These are phyloP conservation scores for Colletotrichum tanaceti DNA, from an alignment of 2,329 filamentous ascomycete species.

Conservation along the genomic window DNA sequence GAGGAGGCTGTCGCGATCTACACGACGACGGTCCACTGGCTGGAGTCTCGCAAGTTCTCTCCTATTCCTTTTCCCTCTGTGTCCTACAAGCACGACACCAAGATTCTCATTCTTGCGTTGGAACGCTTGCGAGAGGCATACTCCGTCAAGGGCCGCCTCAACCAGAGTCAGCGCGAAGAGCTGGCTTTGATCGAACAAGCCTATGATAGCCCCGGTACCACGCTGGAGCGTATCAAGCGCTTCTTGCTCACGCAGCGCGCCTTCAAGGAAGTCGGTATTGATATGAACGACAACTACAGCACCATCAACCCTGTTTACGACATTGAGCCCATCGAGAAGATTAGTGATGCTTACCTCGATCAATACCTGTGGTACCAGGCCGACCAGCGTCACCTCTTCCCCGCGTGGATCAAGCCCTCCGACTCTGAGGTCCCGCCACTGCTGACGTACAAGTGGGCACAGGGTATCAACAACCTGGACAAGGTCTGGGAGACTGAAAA, in stretches of 20 bases:
- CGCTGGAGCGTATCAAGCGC: slow-evolving; percentile 94
- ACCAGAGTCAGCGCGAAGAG: slow-evolving; percentile 97
- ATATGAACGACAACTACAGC: slow-evolving; percentile 99
- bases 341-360: slow-evolving; percentile 97
- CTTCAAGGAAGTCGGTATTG: slow-evolving; percentile 99
- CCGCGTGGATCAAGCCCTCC: slow-evolving; percentile 98
- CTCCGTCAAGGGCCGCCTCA: slow-evolving; percentile 95
- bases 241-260: slow-evolving; percentile 96
- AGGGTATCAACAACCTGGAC: slow-evolving; percentile 97
- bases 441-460: slow-evolving; percentile 97
- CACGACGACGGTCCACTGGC: slow-evolving; percentile 98
- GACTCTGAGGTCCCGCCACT: slow-evolving; percentile 97
- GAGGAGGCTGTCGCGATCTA: slow-evolving; percentile 99
- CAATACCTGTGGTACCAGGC: slow-evolving; percentile 99
- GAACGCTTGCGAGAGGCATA: slow-evolving; percentile 95
- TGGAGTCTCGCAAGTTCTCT: slow-evolving; percentile 97
- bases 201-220: slow-evolving; percentile 97
- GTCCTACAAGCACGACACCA: slow-evolving; percentile 99
- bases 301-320: slow-evolving; percentile 99
- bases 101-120: slow-evolving; percentile 94
- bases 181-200: slow-evolving; percentile 97
- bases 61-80: slow-evolving; percentile 99
- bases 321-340: slow-evolving; percentile 99
- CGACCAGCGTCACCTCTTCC: slow-evolving; percentile 95
- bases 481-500: slow-evolving; percentile 95